A percentile compares a stretch with the other conserved stretches of the same genome.
These are phyloP conservation scores for Claviceps sorghi DNA, from an alignment of 2,329 filamentous ascomycete genomes.

Conservation along the genomic window DNA sequence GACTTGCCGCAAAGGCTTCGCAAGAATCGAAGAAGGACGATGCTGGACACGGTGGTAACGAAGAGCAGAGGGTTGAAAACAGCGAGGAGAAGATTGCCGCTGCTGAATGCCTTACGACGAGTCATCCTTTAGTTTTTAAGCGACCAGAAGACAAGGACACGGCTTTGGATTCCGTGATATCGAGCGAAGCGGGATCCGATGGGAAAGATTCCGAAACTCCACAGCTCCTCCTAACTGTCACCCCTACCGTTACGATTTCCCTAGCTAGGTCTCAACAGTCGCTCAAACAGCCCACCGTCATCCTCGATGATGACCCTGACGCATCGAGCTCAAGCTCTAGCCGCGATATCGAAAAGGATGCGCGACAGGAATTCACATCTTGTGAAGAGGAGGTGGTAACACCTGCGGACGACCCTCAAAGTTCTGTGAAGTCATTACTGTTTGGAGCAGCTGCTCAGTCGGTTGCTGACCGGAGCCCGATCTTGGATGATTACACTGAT, in stretches of 20 bases:
- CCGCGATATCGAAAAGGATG: not conserved
- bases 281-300: not conserved
- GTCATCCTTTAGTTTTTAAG: not conserved
- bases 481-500: conserved; percentile 30
- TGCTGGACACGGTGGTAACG: not conserved
- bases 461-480: conserved; percentile 31
- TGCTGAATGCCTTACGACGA: conserved; percentile 3
- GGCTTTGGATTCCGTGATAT: not conserved
- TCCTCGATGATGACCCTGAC: not conserved
- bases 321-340: not conserved
- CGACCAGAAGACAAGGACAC: not conserved
- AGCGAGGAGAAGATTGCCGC: not conserved
- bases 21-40: conserved; percentile 15
- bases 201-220: not conserved
- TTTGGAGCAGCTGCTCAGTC: conserved; percentile 37
- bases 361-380: not conserved
- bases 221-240: not conserved
- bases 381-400: conserved; percentile 1
- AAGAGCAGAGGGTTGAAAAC: conserved; percentile 1
- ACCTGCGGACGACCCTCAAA: conserved; percentile 10
- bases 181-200: not conserved
- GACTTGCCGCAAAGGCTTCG: conserved; percentile 36
- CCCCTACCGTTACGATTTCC: not conserved
- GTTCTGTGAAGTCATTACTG: conserved; percentile 22
- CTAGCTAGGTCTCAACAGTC: not conserved